Conservation (phyloP, 305 asterid species). For the Solanum hybrid region DNA sequence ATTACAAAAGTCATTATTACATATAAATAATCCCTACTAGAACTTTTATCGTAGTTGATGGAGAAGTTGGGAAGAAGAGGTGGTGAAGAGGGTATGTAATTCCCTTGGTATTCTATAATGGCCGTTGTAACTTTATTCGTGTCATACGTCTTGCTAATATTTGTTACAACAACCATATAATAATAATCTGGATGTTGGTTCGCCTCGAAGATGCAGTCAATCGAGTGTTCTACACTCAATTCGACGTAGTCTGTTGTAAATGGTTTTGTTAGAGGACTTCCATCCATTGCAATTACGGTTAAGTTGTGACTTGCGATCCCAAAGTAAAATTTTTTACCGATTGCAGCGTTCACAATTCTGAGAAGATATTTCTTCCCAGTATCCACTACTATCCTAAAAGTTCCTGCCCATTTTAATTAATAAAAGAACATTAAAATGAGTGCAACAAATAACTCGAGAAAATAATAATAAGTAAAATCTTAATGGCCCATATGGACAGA, state of each 20-base stretch:
- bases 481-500: neutral
- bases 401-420: neutral
- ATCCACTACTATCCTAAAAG: neutral
- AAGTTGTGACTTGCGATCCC: neutral
- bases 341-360: neutral
- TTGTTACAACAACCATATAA: neutral
- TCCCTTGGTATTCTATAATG: no score
- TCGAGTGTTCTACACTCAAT: neutral
- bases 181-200: no score
- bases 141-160: neutral
- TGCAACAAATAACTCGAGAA: neutral
- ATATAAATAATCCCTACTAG: neutral
- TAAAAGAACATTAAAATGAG: neutral
- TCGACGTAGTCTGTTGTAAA: neutral
- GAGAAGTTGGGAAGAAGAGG: no score
- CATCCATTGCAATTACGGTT: accelerated
- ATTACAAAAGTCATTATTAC: neutral
- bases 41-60: no score
- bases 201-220: neutral
- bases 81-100: no score
- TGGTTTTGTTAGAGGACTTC: neutral
- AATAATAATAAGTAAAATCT: no score
- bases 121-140: no score
- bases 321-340: accelerated
- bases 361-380: neutral